Conservation (phyloP, 2,329 filamentous ascomycete species). For the Bipolaris zeicola region DNA sequence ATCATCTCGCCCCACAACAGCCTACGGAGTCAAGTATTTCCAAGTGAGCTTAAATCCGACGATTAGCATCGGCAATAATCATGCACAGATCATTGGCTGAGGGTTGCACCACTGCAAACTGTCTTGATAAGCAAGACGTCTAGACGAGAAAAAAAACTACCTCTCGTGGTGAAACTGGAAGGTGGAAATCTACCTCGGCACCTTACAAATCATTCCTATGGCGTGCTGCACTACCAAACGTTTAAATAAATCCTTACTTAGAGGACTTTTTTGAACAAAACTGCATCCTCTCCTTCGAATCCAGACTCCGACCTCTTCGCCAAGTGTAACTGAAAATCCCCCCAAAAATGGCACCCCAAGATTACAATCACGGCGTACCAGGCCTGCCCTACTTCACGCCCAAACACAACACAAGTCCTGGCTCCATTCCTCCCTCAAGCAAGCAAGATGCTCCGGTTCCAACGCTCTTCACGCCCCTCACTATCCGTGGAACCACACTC, state of each 20-base stretch:
- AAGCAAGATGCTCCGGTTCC: constrained; percentile 23
- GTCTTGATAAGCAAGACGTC: background rate
- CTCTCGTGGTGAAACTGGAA: background rate
- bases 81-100: background rate
- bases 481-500: constrained; percentile 43
- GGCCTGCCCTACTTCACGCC: constrained; percentile 55
- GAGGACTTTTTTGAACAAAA: background rate
- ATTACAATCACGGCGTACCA: constrained; percentile 35
- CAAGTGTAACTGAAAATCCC: background rate
- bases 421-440: constrained; percentile 31
- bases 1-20: background rate
- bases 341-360: constrained; percentile 31
- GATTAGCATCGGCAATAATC: no score
- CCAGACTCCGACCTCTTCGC: background rate
- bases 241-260: background rate
- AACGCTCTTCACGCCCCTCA: constrained; percentile 45
- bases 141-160: background rate
- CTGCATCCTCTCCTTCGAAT: background rate
- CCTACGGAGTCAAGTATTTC: no score
- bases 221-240: background rate
- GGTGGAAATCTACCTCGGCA: constrained; percentile 20
- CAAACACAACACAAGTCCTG: constrained; percentile 50
- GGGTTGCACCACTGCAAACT: background rate
- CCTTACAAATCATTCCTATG: constrained; percentile 23
- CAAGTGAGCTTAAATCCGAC: no score